Percentiles rank a stretch among this genome's conserved stretches.
Evolutionary conservation across 352 stramenopile species (phyloP).

Genomic region (Globisporangium splendens): DNA sequence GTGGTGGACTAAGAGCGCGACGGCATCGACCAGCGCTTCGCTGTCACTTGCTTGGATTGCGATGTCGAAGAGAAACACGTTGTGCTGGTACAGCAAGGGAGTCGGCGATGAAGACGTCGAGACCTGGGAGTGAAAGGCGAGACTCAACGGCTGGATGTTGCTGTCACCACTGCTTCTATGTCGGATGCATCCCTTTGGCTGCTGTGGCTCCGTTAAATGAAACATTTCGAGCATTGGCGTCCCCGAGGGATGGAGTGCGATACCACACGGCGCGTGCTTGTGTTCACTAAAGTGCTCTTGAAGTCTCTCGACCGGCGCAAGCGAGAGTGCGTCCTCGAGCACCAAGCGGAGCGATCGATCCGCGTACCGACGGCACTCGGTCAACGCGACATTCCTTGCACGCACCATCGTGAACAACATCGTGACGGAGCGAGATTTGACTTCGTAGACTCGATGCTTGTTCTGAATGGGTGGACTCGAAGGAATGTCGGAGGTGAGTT

Average conservation of each 20-base stretch:
- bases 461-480: slow-evolving; percentile 1
- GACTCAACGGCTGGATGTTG: background rate
- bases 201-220: slow-evolving; percentile 17
- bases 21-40: background rate
- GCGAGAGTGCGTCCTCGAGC: slow-evolving; percentile 47
- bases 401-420: slow-evolving; percentile 41
- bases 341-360: slow-evolving; percentile 47
- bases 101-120: slow-evolving; percentile 10
- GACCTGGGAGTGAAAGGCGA: background rate
- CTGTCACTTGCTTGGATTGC: background rate
- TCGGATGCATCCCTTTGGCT: slow-evolving; percentile 14
- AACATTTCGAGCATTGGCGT: slow-evolving; percentile 26
- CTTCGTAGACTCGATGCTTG: slow-evolving; percentile 25
- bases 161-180: background rate
- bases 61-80: slow-evolving; percentile 9
- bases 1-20: background rate
- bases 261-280: slow-evolving; percentile 28
- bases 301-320: slow-evolving; percentile 25
- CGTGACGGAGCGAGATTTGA: slow-evolving; percentile 31
- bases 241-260: slow-evolving; percentile 17
- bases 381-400: slow-evolving; percentile 22
- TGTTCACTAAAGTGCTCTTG: slow-evolving; percentile 17
- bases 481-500: background rate
- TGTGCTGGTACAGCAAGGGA: slow-evolving; percentile 4
- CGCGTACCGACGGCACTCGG: slow-evolving; percentile 33